Conservation (phyloP, 2,329 filamentous ascomycete species). For the Cercospora zeae-maydis region DNA sequence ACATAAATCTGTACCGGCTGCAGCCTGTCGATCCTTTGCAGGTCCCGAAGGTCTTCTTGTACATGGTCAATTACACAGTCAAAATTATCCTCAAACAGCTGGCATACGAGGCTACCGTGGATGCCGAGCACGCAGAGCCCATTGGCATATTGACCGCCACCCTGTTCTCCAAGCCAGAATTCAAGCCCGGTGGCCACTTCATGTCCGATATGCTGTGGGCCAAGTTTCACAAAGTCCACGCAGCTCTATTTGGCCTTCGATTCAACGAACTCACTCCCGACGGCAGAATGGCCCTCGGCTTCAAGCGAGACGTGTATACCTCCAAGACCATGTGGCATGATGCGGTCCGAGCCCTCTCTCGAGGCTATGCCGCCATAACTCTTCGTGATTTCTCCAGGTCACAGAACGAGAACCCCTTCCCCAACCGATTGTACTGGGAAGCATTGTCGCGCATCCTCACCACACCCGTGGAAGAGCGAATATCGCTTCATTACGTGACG, state of each 20-base stretch:
- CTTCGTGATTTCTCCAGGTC: conserved; percentile 76
- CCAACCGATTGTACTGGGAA: conserved; percentile 77
- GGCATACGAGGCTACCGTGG: conserved; percentile 39
- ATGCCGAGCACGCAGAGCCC: conserved; percentile 59
- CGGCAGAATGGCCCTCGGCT: conserved; percentile 68
- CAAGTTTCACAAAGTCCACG: conserved; percentile 77
- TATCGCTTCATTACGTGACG: conserved; percentile 48
- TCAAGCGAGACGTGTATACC: conserved; percentile 46
- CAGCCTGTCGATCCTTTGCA: conserved; percentile 4
- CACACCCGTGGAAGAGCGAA: conserved; percentile 56
- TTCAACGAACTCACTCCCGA: conserved; percentile 62
- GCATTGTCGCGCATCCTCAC: conserved; percentile 73
- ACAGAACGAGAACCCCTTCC: conserved; percentile 67
- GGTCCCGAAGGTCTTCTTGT: conserved; percentile 38
- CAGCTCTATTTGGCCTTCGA: conserved; percentile 71
- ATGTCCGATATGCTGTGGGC: conserved; percentile 82
- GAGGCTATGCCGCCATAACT: conserved; percentile 75
- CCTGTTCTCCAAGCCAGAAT: conserved; percentile 65
- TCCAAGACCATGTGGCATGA: conserved; percentile 12
- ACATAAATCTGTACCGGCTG: conserved; percentile 13
- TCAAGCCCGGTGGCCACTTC: conserved; percentile 61
- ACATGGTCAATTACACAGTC: conserved; percentile 70
- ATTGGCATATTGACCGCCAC: conserved; percentile 73
- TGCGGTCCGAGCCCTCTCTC: conserved; percentile 11
- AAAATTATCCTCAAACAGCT: conserved; percentile 68